Conservation (phyloP, 2,329 filamentous ascomycete species). For the Neofusicoccum laricinum region DNA sequence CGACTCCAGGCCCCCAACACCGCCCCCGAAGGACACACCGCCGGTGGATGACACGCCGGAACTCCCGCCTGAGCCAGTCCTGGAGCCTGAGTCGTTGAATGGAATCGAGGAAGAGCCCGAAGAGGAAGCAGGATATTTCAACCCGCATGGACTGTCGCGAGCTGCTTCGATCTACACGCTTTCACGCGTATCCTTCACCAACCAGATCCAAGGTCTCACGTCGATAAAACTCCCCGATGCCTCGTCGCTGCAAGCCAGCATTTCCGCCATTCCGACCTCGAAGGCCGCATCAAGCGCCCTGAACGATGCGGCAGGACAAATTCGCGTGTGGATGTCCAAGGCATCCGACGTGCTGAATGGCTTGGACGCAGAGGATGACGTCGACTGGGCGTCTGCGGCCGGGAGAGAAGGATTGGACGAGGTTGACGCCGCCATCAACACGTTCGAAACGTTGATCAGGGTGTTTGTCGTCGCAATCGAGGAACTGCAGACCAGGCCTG, state of each 20-base stretch:
- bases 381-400: slow-evolving; percentile 91
- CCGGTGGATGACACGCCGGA: slow-evolving; percentile 8
- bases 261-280: slow-evolving; percentile 80
- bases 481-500: slow-evolving; percentile 73
- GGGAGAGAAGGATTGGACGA: slow-evolving; percentile 75
- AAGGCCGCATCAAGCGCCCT: slow-evolving; percentile 79
- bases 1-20: slow-evolving; percentile 39
- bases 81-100: background rate
- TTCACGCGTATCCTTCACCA: slow-evolving; percentile 86
- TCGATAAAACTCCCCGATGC: slow-evolving; percentile 87
- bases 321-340: slow-evolving; percentile 89
- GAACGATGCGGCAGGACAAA: slow-evolving; percentile 85
- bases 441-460: slow-evolving; percentile 85
- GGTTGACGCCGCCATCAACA: slow-evolving; percentile 67
- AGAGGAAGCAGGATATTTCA: slow-evolving; percentile 60
- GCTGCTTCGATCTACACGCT: slow-evolving; percentile 91
- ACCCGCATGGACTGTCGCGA: slow-evolving; percentile 60
- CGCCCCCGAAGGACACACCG: slow-evolving; percentile 50
- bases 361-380: slow-evolving; percentile 91
- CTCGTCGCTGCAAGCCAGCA: slow-evolving; percentile 75
- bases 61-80: slow-evolving; percentile 21
- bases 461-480: slow-evolving; percentile 95
- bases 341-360: slow-evolving; percentile 85
- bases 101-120: slow-evolving; percentile 39
- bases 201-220: slow-evolving; percentile 87